Percentiles rank a stretch among this genome's conserved stretches.
Evolutionary conservation across 176 grass and related monocot species (phyloP).

Genomic region (Triticum urartu): DNA sequence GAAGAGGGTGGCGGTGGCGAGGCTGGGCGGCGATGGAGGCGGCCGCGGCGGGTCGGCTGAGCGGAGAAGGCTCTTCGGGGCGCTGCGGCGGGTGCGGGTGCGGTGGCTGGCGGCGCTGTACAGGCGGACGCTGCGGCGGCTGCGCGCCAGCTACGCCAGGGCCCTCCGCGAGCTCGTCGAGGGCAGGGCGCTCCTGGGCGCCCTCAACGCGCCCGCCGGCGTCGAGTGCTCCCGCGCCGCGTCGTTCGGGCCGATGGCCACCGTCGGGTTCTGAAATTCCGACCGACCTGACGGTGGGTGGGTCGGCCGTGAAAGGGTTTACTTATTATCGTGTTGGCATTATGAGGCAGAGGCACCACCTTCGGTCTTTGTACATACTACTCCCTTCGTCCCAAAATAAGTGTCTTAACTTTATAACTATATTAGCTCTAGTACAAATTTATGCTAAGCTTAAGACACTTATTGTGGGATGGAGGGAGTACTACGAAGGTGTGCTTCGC

Average conservation of each 20-base stretch:
- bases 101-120: constrained; percentile 44
- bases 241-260: constrained; percentile 41
- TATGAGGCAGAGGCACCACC: too few relatives aligned
- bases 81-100: constrained; percentile 39
- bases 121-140: constrained; percentile 35
- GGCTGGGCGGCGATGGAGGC: constrained; percentile 24
- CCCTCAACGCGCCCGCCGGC: constrained; percentile 28
- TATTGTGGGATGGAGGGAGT: too few relatives aligned
- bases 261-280: constrained; percentile 19
- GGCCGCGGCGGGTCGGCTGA: background rate
- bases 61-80: constrained; percentile 26
- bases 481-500: background rate
- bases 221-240: constrained; percentile 45
- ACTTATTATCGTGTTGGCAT: background rate
- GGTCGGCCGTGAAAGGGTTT: background rate
- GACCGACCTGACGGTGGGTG: background rate
- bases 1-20: constrained; percentile 47
- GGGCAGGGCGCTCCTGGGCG: constrained; percentile 41
- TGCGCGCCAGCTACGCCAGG: constrained; percentile 38
- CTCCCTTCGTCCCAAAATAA: too few relatives aligned
- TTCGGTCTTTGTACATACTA: background rate
- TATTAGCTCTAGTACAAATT: too few relatives aligned
- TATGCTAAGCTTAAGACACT: too few relatives aligned
- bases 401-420: too few relatives aligned
- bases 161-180: constrained; percentile 44